These are phyloP conservation scores for Flaveria floridana DNA, from an alignment of 140 eudicot genomes.

Conservation along the genomic window DNA sequence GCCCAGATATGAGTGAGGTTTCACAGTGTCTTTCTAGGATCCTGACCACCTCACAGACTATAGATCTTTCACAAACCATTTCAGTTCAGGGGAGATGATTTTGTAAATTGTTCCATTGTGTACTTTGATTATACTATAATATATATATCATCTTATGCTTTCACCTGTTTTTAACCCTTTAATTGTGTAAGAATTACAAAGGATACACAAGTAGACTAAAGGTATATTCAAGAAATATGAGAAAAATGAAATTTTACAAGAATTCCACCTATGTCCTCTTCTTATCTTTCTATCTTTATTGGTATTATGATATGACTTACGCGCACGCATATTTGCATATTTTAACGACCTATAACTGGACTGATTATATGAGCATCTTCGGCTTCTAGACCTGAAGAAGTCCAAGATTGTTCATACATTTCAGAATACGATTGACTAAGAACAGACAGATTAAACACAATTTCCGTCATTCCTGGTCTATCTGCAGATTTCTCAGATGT, in stretches of 20 bases:
- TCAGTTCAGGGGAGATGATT: slow-evolving; percentile 37
- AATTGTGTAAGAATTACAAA: slow-evolving; percentile 9
- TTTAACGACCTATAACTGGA: slow-evolving; percentile 63
- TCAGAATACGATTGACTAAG: slow-evolving; percentile 57
- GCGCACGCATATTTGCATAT: slow-evolving; percentile 18
- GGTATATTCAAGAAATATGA: slow-evolving; percentile 22
- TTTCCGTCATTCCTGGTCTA: slow-evolving; percentile 70
- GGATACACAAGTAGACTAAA: slow-evolving; percentile 17
- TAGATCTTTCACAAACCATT: slow-evolving; percentile 49
- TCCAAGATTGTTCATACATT: slow-evolving; percentile 52
- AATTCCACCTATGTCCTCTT: slow-evolving; percentile 12
- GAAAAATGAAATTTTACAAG: slow-evolving; percentile 13
- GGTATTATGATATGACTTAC: not conserved
- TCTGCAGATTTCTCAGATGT: slow-evolving; percentile 64
- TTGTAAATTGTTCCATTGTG: slow-evolving; percentile 15
- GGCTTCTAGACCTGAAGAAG: slow-evolving; percentile 44
- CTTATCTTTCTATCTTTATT: slow-evolving; percentile 4
- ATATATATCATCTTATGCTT: slow-evolving; percentile 19
- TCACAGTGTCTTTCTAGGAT: slow-evolving; percentile 61
- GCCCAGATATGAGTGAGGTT: slow-evolving; percentile 79
- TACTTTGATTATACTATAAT: not conserved
- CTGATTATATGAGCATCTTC: slow-evolving; percentile 51
- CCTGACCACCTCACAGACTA: slow-evolving; percentile 46
- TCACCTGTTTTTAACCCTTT: slow-evolving; percentile 23
- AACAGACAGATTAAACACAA: slow-evolving; percentile 66